Evolutionary conservation across 257 asterid species (phyloP).

Genomic region (Solanum piurae): DNA sequence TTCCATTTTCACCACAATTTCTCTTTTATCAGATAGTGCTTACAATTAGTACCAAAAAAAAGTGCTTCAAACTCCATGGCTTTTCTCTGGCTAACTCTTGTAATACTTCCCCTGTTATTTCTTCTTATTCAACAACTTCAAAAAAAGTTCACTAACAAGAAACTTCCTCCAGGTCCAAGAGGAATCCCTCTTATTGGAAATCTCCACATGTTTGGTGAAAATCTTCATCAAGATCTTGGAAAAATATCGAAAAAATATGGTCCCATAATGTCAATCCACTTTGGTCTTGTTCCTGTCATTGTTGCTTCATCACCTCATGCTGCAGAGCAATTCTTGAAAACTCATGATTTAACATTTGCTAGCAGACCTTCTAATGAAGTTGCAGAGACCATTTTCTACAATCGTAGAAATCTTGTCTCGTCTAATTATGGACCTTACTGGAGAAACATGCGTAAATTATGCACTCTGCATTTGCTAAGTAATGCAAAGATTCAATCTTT

Average conservation of each 20-base stretch:
- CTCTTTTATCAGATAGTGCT: background rate
- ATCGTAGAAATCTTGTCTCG: background rate
- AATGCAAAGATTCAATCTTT: background rate
- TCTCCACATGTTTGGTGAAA: background rate
- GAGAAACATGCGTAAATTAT: slow-evolving; percentile 1
- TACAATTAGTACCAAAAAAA: background rate
- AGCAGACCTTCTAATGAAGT: background rate
- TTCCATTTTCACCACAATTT: background rate
- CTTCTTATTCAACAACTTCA: background rate
- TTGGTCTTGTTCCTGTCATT: background rate
- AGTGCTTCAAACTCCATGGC: background rate
- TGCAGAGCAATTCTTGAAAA: slow-evolving; percentile 6
- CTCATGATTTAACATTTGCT: background rate
- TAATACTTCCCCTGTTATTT: background rate
- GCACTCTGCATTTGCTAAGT: background rate
- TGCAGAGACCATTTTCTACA: background rate
- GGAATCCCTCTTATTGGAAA: background rate
- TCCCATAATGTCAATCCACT: background rate
- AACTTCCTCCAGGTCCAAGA: background rate
- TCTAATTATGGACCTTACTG: slow-evolving; percentile 4
- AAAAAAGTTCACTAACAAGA: background rate
- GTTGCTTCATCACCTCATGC: background rate
- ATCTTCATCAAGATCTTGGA: background rate
- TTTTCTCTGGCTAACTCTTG: background rate
- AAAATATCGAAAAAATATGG: background rate